Conservation (phyloP, 495 filamentous ascomycete genomes). For the Penicillium desertorum region DNA sequence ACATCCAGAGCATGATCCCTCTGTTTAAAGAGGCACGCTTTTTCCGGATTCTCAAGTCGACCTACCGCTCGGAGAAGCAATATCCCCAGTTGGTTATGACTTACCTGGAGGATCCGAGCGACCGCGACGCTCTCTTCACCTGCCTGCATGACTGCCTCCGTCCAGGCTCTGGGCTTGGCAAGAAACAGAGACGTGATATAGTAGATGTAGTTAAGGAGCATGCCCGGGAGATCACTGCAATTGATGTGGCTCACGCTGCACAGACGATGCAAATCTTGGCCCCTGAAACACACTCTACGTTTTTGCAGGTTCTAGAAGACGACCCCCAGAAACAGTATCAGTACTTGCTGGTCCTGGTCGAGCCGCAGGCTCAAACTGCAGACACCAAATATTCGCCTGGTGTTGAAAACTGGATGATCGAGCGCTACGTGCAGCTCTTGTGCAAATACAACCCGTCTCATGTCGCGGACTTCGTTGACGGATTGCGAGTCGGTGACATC, state of each 20-base stretch:
- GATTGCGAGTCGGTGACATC: conserved; percentile 75
- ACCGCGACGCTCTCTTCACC: conserved; percentile 69
- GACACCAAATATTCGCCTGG: conserved; percentile 35
- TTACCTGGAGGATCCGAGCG: conserved; percentile 82
- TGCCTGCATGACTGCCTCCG: conserved; percentile 80
- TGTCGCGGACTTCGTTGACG: conserved; percentile 81
- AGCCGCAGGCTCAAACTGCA: conserved; percentile 52
- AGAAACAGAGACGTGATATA: conserved; percentile 75
- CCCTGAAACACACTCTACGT: conserved; percentile 66
- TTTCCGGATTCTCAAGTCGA: conserved; percentile 89
- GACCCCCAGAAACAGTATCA: conserved; percentile 66
- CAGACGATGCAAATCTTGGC: conserved; percentile 64
- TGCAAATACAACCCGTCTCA: conserved; percentile 79
- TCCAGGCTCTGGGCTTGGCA: conserved; percentile 64
- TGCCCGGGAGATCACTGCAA: conserved; percentile 63
- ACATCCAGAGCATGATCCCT: conserved; percentile 71
- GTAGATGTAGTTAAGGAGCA: conserved; percentile 67
- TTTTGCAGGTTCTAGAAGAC: conserved; percentile 64
- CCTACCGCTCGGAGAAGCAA: conserved; percentile 77
- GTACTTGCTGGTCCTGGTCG: conserved; percentile 77
- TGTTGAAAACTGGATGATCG: conserved; percentile 58
- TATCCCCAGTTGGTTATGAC: conserved; percentile 75
- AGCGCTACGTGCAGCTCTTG: conserved; percentile 87
- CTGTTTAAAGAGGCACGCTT: conserved; percentile 79
- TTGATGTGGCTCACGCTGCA: conserved; percentile 69